phyloP scores from a whole-genome alignment of 129 eudicot genomes.

The Flaveria sonorensis region DNA sequence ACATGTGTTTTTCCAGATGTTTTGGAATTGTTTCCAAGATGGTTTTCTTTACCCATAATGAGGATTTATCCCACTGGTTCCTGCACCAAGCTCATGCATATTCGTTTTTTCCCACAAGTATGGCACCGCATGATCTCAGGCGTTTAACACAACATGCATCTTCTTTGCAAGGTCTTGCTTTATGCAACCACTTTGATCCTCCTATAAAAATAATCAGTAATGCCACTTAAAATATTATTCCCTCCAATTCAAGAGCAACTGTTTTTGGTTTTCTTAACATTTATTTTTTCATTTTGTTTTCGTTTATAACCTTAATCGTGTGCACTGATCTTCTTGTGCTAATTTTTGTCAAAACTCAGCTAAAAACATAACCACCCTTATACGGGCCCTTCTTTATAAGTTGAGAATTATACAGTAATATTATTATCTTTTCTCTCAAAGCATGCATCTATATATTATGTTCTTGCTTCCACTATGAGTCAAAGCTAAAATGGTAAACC shows the following conservation, averaged over 20 bases:
- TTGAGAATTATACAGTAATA: too few species aligned
- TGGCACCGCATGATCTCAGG: conserved; percentile 84
- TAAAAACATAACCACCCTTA: too few species aligned
- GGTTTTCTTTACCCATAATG: conserved; percentile 72
- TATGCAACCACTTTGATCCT: conserved; percentile 96
- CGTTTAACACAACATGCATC: conserved; percentile 82
- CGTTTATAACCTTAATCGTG: too few species aligned
- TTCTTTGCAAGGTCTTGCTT: conserved; percentile 62
- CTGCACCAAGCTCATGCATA: conserved; percentile 99
- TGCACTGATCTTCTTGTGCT: too few species aligned
- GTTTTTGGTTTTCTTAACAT: too few species aligned
- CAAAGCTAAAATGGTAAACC: background rate
- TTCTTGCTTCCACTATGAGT: too few species aligned
- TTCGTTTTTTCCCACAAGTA: conserved; percentile 93
- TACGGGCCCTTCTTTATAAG: too few species aligned
- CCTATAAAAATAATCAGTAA: conserved; percentile 44
- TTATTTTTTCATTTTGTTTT: too few species aligned
- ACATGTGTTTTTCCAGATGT: conserved; percentile 2
- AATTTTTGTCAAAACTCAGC: too few species aligned
- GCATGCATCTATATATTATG: too few species aligned
- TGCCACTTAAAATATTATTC: conserved; percentile 11
- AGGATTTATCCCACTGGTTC: conserved; percentile 95
- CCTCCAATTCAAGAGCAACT: background rate
- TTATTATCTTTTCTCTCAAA: too few species aligned
- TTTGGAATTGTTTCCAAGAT: background rate